Percentiles rank a stretch among this genome's conserved stretches.
phyloP scores from a whole-genome alignment of 257 asterid species.

The Leptodermis oblonga region DNA sequence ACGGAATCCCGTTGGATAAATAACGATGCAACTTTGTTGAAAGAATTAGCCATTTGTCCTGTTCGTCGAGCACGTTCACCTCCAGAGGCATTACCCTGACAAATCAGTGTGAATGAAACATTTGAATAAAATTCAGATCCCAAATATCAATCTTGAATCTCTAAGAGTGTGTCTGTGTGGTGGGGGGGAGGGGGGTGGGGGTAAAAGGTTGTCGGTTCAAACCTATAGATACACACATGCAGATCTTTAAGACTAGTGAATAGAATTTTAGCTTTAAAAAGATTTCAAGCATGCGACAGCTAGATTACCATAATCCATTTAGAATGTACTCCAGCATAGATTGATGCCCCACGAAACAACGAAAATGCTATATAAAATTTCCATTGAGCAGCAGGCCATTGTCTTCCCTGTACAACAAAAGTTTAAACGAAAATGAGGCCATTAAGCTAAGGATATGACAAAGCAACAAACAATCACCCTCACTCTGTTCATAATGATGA shows the following conservation, averaged over 20 bases:
- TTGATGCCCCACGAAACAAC: slow-evolving; percentile 89
- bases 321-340: slow-evolving; percentile 78
- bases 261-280: too few species aligned
- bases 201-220: too few species aligned
- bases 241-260: not conserved
- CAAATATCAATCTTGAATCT: not conserved
- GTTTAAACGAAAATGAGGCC: slow-evolving; percentile 18
- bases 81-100: slow-evolving; percentile 95
- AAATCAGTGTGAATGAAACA: slow-evolving; percentile 13
- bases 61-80: slow-evolving; percentile 82
- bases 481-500: not conserved
- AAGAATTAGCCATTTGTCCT: slow-evolving; percentile 63
- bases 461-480: not conserved
- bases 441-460: not conserved
- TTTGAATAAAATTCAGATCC: too few species aligned
- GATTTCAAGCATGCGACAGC: slow-evolving; percentile 9
- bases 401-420: slow-evolving; percentile 60
- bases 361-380: slow-evolving; percentile 88
- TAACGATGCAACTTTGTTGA: slow-evolving; percentile 61
- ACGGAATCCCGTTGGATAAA: slow-evolving; percentile 58
- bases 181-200: too few species aligned
- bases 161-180: too few species aligned
- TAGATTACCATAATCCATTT: slow-evolving; percentile 77
- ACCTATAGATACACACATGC: too few species aligned
- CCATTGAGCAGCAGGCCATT: slow-evolving; percentile 88